These are phyloP conservation scores for Gamsiella multidivaricata DNA, from an alignment of 192 early-diverging fungal species.

Conservation along the genomic window DNA sequence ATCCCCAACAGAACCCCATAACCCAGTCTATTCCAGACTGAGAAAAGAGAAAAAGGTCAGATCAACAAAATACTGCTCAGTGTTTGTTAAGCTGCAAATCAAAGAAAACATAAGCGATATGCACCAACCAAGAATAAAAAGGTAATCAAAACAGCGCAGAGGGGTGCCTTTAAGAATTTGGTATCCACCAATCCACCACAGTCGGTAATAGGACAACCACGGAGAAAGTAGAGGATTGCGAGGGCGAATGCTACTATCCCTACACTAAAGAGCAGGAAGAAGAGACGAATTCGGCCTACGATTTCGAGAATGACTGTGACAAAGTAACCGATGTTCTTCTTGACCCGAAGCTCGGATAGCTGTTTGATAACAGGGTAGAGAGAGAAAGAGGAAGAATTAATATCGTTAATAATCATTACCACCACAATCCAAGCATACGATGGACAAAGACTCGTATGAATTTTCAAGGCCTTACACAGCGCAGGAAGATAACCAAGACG, in stretches of 20 bases:
- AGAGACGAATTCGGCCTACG: constrained; percentile 10
- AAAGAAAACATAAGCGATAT: neutral
- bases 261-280: neutral
- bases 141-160: constrained; percentile 3
- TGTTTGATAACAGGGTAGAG: constrained; percentile 1
- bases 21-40: neutral
- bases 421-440: neutral
- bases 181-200: constrained; percentile 8
- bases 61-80: neutral
- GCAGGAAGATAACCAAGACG: constrained; percentile 7
- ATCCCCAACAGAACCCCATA: neutral
- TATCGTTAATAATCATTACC: constrained; percentile 1
- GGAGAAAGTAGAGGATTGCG: constrained; percentile 4
- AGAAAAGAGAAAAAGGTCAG: neutral
- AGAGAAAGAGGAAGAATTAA: constrained; percentile 4
- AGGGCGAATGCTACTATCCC: constrained; percentile 16
- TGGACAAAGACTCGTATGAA: neutral
- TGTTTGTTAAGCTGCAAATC: constrained; percentile 1
- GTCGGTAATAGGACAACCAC: constrained; percentile 1
- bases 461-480: constrained; percentile 8
- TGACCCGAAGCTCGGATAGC: constrained; percentile 12
- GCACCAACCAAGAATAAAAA: constrained; percentile 6
- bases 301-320: constrained; percentile 13
- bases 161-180: constrained; percentile 6
- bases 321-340: constrained; percentile 7